Base-by-base conservation (phyloP, 805 yeast genomes). In the Saturnispora halmiae region DNA sequence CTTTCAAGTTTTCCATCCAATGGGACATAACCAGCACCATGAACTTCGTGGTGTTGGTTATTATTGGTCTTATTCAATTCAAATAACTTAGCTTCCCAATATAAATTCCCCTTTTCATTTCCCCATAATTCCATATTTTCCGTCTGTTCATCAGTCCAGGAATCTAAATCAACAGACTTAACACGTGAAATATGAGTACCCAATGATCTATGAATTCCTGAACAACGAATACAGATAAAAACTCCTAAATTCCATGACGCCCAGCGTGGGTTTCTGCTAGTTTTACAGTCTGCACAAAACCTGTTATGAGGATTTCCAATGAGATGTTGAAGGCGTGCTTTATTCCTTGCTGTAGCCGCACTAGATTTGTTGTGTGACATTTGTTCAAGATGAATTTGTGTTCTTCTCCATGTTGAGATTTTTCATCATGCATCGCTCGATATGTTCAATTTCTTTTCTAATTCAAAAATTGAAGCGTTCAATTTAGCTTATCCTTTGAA, bases 231-330 rank as follows among this genome's bases (percentile, higher is more conserved):
- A 61, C 98, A 90, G 31, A 90, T 73, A 54, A 92, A 88, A 42
- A 92, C 77, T 19, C 98, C 98, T 40, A 90, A 61, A 51, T 82
- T 87, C 96, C 96, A 90, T 15, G 94, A 80, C 9, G 97, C 96
- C 98, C 98, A 90, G 41, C 97, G 72, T 18, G 98, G 98, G 60
- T 90, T 94, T 27, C 81, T 72, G 11, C 90, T 73, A 0, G 78
- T 72, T 60, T 92, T 90, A 64, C 98, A 90, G 61, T 90, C 98
- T 2, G 88, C 95, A 60, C 98, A 90, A 33, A 65, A 45, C 53
- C 74, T 75, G 66, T 92, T 92, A 28, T 75, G 76, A 1, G 78
- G 77, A 51, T 86, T 95, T 44, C 75, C 77, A 33, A 92, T 71
- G 25, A 92, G 69, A 25, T 80, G 76, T 59, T 77, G 77, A 47